A percentile compares a stretch with the other conserved stretches of the same genome.
These are phyloP conservation scores for Gilbertella persicaria DNA, from an alignment of 371 early-diverging fungal species.

Conservation along the genomic window DNA sequence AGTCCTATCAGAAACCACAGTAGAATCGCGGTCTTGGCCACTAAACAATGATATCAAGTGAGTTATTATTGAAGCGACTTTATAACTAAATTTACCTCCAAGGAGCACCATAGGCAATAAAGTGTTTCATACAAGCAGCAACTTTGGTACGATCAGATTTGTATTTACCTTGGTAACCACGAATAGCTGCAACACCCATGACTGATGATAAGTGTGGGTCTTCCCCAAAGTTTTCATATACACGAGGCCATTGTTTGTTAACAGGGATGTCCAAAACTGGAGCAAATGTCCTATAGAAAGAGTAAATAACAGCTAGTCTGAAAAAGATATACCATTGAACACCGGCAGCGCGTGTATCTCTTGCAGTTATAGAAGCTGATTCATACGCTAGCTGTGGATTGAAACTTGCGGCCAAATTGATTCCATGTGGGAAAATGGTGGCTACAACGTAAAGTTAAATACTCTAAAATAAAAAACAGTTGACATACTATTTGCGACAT, in stretches of 20 bases:
- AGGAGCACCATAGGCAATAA: conserved; percentile 44
- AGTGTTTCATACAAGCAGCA: conserved; percentile 60
- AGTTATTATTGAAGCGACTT: no score
- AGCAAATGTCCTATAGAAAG: conserved; percentile 62
- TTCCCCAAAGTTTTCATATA: conserved; percentile 61
- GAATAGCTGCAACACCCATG: conserved; percentile 56
- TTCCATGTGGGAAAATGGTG: conserved; percentile 56
- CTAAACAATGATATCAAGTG: conserved; percentile 16
- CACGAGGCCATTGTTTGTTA: conserved; percentile 71
- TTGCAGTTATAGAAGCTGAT: conserved; percentile 52
- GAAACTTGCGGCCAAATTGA: conserved; percentile 56
- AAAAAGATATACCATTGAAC: conserved; percentile 32
- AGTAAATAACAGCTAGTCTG: conserved; percentile 20
- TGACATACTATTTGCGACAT: conserved; percentile 47
- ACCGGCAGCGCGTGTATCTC: conserved; percentile 45
- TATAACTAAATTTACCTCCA: conserved; percentile 19
- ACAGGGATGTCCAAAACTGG: conserved; percentile 67
- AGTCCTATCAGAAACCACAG: conserved; percentile 59
- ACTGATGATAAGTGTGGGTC: conserved; percentile 60
- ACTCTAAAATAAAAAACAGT: neutral
- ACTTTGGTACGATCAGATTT: conserved; percentile 54
- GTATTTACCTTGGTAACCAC: conserved; percentile 70
- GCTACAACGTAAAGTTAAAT: conserved; percentile 27
- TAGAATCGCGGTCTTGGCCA: conserved; percentile 64
- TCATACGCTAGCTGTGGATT: conserved; percentile 50